Percentiles rank a stretch among this genome's conserved stretches.
Evolutionary conservation across 371 early-diverging fungal genomes (phyloP).

Genomic region (Apophysomyces trapeziformis): DNA sequence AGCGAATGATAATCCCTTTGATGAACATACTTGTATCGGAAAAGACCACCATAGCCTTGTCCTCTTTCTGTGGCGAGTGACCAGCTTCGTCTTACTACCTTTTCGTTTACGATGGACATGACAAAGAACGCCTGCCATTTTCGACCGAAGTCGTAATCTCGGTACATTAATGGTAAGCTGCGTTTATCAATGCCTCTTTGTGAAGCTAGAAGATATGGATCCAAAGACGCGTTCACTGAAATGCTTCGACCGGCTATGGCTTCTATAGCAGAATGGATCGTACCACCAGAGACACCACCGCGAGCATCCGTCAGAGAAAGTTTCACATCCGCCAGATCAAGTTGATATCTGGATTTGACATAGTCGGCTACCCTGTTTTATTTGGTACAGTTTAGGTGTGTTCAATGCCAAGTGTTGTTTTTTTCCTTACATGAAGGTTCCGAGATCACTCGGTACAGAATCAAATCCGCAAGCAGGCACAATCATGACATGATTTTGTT

Average conservation of each 20-base stretch:
- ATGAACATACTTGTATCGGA: conserved; percentile 48
- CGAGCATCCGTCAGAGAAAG: conserved; percentile 54
- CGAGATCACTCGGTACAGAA: conserved; percentile 84
- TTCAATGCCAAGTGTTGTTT: neutral
- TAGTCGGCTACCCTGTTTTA: conserved; percentile 47
- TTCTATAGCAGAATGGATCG: conserved; percentile 51
- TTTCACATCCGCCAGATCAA: conserved; percentile 59
- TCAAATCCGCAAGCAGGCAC: conserved; percentile 93
- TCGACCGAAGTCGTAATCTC: conserved; percentile 39
- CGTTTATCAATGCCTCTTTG: conserved; percentile 40
- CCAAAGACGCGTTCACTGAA: conserved; percentile 21
- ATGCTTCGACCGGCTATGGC: conserved; percentile 26
- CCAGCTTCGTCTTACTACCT: conserved; percentile 61
- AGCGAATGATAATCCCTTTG: too few relatives aligned
- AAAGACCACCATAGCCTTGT: conserved; percentile 57
- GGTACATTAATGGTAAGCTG: conserved; percentile 24
- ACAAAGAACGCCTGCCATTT: conserved; percentile 68
- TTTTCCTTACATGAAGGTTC: conserved; percentile 55
- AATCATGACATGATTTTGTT: conserved; percentile 66
- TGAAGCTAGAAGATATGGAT: conserved; percentile 47
- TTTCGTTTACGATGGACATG: conserved; percentile 60
- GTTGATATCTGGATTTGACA: conserved; percentile 52
- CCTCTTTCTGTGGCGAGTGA: conserved; percentile 50
- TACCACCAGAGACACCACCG: conserved; percentile 68
- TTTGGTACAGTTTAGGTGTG: neutral